Conservation (phyloP, 2,329 filamentous ascomycete genomes). For the Neopestalotiopsis sp. region DNA sequence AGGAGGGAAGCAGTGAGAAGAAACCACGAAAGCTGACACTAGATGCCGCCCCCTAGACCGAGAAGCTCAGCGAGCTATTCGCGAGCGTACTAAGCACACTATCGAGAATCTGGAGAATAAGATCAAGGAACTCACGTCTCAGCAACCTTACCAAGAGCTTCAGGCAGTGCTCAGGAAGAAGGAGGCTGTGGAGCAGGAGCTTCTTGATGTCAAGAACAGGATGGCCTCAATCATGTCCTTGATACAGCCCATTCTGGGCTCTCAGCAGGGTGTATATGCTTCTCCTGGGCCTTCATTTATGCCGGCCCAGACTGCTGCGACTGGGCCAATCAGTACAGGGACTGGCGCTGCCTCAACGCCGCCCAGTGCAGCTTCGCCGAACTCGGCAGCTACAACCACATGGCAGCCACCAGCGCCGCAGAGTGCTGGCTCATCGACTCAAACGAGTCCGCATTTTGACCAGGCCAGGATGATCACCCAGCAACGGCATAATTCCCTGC, state of each 20-base stretch:
- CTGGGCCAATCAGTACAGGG: conserved; percentile 31
- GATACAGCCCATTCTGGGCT: conserved; percentile 61
- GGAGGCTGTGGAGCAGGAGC: conserved; percentile 78
- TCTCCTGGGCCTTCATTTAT: conserved; percentile 12
- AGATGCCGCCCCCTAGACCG: conserved; percentile 60
- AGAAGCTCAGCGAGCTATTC: conserved; percentile 83
- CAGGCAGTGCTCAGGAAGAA: conserved; percentile 77
- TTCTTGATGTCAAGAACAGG: conserved; percentile 75
- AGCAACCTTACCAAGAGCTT: conserved; percentile 84
- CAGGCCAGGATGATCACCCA: conserved; percentile 45
- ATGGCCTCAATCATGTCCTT: conserved; percentile 69
- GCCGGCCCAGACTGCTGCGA: conserved; percentile 22
- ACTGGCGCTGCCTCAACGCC: conserved; percentile 42
- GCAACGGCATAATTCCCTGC: conserved; percentile 54
- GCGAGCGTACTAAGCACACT: conserved; percentile 80
- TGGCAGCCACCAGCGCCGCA: conserved; percentile 32
- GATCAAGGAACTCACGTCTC: conserved; percentile 77
- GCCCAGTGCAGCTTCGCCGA: conserved; percentile 43
- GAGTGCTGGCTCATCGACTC: conserved; percentile 24
- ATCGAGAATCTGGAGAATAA: conserved; percentile 76
- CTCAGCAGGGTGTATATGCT: conserved; percentile 13
- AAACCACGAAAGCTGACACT: conserved; percentile 18
- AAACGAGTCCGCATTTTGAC: conserved; percentile 29
- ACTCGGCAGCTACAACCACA: conserved; percentile 32
- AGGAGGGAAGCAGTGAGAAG: background rate